phyloP scores from a whole-genome alignment of 768 basidiomycete species.

The Leccinum arenicola region DNA sequence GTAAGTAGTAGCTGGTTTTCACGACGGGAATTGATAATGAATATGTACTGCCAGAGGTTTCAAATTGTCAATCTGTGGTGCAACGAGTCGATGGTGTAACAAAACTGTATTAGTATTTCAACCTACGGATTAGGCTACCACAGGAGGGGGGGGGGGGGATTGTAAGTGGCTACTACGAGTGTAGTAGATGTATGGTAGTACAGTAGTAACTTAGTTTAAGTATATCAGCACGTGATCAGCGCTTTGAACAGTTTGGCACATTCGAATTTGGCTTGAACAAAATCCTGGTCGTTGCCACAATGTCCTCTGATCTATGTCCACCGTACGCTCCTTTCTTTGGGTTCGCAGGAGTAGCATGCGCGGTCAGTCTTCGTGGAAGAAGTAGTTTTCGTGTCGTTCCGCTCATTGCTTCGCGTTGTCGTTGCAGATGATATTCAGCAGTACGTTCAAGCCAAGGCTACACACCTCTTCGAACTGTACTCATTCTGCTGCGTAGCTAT shows the following conservation, averaged over 20 bases:
- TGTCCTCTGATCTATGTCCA: conserved; percentile 66
- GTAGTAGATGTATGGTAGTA: too few species aligned
- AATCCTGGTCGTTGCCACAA: conserved; percentile 21
- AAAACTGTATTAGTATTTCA: background rate
- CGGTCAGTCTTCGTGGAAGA: conserved; percentile 53
- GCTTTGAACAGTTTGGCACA: background rate
- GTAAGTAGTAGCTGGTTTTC: too few species aligned
- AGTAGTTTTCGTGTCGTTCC: background rate
- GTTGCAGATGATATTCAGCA: conserved; percentile 92
- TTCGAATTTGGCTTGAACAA: background rate
- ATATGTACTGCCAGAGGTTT: too few species aligned
- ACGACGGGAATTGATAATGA: too few species aligned
- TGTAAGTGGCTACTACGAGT: too few species aligned
- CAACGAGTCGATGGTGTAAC: background rate
- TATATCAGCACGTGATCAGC: conserved; percentile 13
- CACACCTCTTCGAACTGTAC: conserved; percentile 3
- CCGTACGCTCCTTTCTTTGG: conserved; percentile 98
- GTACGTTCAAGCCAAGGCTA: conserved; percentile 47
- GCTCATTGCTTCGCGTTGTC: conserved; percentile 11
- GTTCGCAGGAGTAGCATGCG: conserved; percentile 92
- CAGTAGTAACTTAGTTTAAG: too few species aligned
- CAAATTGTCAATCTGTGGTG: background rate
- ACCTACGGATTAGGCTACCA: background rate
- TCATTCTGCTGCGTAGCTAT: conserved; percentile 51
- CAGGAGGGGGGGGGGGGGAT: too few species aligned